Percentiles rank a stretch among this genome's conserved stretches.
These are phyloP conservation scores for Eucalyptus urophylla DNA, from an alignment of 345 rosid species.

Conservation along the genomic window DNA sequence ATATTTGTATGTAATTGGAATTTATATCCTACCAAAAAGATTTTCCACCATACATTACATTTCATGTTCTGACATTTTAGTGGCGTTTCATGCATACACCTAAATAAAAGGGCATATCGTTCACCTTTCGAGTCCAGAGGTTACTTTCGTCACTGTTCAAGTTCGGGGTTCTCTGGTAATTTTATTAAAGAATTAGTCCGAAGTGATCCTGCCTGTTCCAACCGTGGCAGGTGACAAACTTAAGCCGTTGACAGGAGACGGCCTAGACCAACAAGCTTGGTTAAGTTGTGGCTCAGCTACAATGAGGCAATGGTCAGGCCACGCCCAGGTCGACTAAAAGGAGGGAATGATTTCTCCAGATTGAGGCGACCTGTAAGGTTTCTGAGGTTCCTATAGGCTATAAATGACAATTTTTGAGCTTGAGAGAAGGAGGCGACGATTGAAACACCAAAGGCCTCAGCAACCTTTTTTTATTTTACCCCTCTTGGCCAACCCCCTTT, in stretches of 20 bases:
- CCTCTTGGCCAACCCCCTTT: not conserved
- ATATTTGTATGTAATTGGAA: not conserved
- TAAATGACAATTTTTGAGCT: too few relatives aligned
- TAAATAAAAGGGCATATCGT: not conserved
- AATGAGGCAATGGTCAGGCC: not conserved
- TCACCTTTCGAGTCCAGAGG: not conserved
- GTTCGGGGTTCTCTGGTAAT: not conserved
- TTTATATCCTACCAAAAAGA: not conserved
- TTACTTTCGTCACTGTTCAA: not conserved
- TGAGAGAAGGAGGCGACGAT: too few relatives aligned
- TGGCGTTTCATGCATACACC: not conserved
- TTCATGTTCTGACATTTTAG: not conserved
- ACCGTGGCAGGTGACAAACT: not conserved
- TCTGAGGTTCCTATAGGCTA: too few relatives aligned
- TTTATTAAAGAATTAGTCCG: not conserved
- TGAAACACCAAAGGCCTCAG: too few relatives aligned
- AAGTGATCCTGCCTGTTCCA: not conserved
- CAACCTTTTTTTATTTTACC: not conserved
- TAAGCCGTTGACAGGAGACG: not conserved
- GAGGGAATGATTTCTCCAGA: too few relatives aligned
- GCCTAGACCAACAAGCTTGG: not conserved
- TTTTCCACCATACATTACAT: not conserved
- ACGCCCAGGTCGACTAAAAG: too few relatives aligned
- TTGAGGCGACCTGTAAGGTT: too few relatives aligned
- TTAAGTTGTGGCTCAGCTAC: not conserved